Base-by-base conservation (phyloP, 1,139 yeast genomes). In the Saccharomyces hybrid region DNA sequence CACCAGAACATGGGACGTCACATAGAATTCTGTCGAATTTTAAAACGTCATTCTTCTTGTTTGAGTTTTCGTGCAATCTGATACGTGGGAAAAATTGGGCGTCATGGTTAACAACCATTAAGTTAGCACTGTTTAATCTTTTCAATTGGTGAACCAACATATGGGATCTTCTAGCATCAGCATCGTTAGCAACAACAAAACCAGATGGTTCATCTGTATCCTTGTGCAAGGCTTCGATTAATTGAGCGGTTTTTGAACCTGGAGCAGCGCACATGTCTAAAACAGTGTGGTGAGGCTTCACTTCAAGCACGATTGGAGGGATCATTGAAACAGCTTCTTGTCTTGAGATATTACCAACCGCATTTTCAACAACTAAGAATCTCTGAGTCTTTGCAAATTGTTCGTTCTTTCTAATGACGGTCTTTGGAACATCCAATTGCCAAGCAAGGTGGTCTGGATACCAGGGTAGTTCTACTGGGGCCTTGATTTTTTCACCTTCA, bases 241-340 rank as follows among this genome's bases (percentile, higher is more conserved):
- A 77, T 73, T 95, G 99, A 4, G 97, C 96, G 48, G 99, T 95
- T 71, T 95, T 95, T 38, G 98, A 90, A 42, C 99, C 99, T 25
- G 99, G 99, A 4, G 99, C 98, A 34, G 99, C 99, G 77, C 99
- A 95, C 90, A 95, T 88, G 69, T 95, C 99, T 62, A 95, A 77
- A 41, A 95, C 98, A 52, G 82, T 77, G 69, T 95, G 98, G 63
- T 90, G 88, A 27, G 99, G 93, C 72, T 89, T 74, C 54, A 95
- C 89, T 63, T 91, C 96, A 72, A 95, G 77, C 54, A 93, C 82
- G 63, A 95, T 78, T 8, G 99, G 99, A 47, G 99, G 99, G 62
- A 95, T 90, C 99, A 95, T 95, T 2, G 97, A 89, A 2, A 95
- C 99, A 0, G 98, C 97, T 73, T 95, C 99, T 73, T 95, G 99